Evolutionary conservation across 768 basidiomycete genomes (phyloP).

Genomic region (Leucogyrophana mollusca): DNA sequence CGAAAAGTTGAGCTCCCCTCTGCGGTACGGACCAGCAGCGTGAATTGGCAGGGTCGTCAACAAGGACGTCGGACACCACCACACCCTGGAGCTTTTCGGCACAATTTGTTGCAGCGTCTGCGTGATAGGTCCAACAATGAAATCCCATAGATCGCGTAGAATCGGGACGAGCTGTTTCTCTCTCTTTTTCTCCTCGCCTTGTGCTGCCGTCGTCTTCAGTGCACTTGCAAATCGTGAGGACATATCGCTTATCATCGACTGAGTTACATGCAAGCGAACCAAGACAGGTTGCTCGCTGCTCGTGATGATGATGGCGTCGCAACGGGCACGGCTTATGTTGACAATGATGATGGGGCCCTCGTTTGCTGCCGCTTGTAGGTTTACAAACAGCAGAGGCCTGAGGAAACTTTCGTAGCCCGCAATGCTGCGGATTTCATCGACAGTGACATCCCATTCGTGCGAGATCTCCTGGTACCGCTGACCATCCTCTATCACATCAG

Average conservation of each 20-base stretch:
- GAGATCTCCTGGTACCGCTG: constrained; percentile 15
- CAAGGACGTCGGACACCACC: constrained; percentile 29
- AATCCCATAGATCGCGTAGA: constrained; percentile 25
- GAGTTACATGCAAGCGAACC: constrained; percentile 11
- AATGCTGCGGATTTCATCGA: constrained; percentile 20
- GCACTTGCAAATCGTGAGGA: constrained; percentile 4
- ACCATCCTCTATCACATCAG: constrained; percentile 11
- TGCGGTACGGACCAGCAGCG: constrained; percentile 26
- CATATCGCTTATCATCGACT: constrained; percentile 10
- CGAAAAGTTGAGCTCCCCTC: constrained; percentile 3
- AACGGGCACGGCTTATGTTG: constrained; percentile 30
- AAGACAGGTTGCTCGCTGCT: constrained; percentile 14
- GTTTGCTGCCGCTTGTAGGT: constrained; percentile 16
- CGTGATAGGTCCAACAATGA: constrained; percentile 18
- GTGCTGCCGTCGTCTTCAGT: constrained; percentile 6
- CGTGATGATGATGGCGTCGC: constrained; percentile 38
- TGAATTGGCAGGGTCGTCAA: constrained; percentile 25
- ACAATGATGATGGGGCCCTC: constrained; percentile 37
- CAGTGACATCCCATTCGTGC: constrained; percentile 15
- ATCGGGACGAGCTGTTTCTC: constrained; percentile 11
- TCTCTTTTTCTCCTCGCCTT: constrained; percentile 21
- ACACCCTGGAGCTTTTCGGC: constrained; percentile 2
- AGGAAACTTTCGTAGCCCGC: constrained; percentile 32
- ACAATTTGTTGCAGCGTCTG: constrained; percentile 10
- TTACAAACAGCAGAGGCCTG: constrained; percentile 15